A percentile compares a stretch with the other conserved stretches of the same genome.
These are phyloP conservation scores for Crithidia fasciculata DNA, from an alignment of 208 protist species.

Conservation along the genomic window DNA sequence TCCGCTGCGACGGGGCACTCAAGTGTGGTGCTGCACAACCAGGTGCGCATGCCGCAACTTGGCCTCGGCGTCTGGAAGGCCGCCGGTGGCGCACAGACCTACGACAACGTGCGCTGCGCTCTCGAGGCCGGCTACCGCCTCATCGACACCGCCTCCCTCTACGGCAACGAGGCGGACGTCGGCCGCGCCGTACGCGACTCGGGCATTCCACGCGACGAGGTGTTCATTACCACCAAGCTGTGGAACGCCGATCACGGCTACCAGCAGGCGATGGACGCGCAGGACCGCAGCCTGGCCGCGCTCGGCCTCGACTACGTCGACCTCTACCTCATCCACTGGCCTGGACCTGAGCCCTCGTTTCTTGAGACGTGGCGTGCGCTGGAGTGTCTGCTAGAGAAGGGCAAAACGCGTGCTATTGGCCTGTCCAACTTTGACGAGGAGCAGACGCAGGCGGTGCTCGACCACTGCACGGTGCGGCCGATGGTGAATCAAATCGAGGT, in stretches of 20 bases:
- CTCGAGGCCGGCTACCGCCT: constrained; percentile 83
- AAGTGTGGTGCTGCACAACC: constrained; percentile 47
- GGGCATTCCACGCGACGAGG: constrained; percentile 78
- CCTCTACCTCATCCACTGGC: constrained; percentile 97
- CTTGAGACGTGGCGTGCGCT: constrained; percentile 73
- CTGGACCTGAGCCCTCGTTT: constrained; percentile 56
- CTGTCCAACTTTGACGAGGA: constrained; percentile 89
- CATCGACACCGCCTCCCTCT: constrained; percentile 85
- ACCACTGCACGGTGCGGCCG: constrained; percentile 67
- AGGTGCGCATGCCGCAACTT: constrained; percentile 69
- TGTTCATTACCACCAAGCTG: constrained; percentile 93
- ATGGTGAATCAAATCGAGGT: constrained; percentile 94
- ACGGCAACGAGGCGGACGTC: constrained; percentile 83
- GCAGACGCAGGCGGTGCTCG: constrained; percentile 66
- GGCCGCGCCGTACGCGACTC: constrained; percentile 59
- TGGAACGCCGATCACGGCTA: constrained; percentile 73
- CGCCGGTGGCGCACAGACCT: constrained; percentile 41
- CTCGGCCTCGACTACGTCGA: constrained; percentile 95
- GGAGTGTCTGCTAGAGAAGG: constrained; percentile 68
- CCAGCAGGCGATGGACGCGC: constrained; percentile 66
- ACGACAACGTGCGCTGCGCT: constrained; percentile 48
- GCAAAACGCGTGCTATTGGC: constrained; percentile 86
- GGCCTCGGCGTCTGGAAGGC: constrained; percentile 73
- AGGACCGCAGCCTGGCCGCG: constrained; percentile 73
- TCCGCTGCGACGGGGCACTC: background rate